phyloP scores from a whole-genome alignment of 169 alveolate species.

The Plasmodium ovale region DNA sequence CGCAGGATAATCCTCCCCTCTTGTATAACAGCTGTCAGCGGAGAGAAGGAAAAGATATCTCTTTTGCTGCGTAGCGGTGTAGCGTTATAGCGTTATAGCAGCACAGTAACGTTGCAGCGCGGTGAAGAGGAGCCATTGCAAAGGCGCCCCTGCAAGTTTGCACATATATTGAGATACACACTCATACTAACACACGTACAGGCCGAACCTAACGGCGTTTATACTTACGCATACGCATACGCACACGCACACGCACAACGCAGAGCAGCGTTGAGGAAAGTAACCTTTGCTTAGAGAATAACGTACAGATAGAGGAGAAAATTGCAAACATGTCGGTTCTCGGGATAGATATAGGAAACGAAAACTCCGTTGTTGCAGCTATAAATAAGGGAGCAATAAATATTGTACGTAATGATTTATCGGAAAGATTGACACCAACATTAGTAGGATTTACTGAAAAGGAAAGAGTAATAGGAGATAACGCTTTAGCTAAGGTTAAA shows the following conservation, averaged over 20 bases:
- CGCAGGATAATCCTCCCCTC: no score
- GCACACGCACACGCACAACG: not conserved
- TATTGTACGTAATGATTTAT: constrained; percentile 94
- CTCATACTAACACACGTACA: no score
- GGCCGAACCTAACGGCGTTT: not conserved
- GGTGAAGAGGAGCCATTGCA: no score
- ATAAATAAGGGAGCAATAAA: constrained; percentile 96
- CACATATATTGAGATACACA: no score
- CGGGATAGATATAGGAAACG: constrained; percentile 98
- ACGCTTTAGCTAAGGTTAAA: constrained; percentile 88
- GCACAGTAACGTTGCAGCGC: no score
- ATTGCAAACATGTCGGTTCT: constrained; percentile 88
- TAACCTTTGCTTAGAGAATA: no score
- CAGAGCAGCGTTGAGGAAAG: no score
- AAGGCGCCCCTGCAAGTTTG: no score
- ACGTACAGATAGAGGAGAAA: not conserved
- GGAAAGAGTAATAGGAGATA: constrained; percentile 95
- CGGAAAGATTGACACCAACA: constrained; percentile 95
- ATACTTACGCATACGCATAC: not conserved
- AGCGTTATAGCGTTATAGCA: no score
- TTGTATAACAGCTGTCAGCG: no score
- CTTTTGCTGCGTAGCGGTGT: no score
- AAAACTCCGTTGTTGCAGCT: constrained; percentile 96
- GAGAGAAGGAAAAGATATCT: no score
- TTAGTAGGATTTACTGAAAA: constrained; percentile 92